phyloP scores from a whole-genome alignment of 768 basidiomycete species.

The Russula abietina region DNA sequence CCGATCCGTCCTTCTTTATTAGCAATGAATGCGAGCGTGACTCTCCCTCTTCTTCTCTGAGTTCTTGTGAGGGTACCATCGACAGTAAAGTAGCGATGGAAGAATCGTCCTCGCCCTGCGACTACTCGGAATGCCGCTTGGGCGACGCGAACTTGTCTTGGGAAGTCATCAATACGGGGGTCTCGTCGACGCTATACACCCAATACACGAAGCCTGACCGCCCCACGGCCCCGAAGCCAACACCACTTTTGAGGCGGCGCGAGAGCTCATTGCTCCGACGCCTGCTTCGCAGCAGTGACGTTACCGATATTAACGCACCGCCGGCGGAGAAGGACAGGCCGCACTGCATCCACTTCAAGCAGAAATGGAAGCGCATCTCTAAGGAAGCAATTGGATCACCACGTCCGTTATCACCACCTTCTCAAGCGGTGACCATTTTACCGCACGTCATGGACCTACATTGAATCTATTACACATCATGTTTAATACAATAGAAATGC shows the following conservation, averaged over 20 bases:
- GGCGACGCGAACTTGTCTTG: constrained; percentile 6
- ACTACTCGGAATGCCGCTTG: neutral
- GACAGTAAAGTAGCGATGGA: neutral
- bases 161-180: neutral
- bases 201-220: constrained; percentile 6
- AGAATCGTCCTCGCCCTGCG: neutral
- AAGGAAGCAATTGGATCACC: constrained; percentile 18
- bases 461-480: neutral
- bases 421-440: neutral
- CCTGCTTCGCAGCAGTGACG: neutral
- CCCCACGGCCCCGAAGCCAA: constrained; percentile 14
- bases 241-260: constrained; percentile 17
- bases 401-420: constrained; percentile 7
- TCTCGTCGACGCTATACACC: neutral
- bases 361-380: constrained; percentile 8
- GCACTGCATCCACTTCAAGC: neutral
- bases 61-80: neutral
- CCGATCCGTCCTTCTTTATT: neutral
- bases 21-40: neutral
- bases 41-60: neutral
- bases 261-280: constrained; percentile 18
- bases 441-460: neutral
- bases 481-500: neutral
- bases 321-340: neutral
- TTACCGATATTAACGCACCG: neutral